These are phyloP conservation scores for Claviceps purpurea DNA, from an alignment of 2,329 filamentous ascomycete species.

Conservation along the genomic window DNA sequence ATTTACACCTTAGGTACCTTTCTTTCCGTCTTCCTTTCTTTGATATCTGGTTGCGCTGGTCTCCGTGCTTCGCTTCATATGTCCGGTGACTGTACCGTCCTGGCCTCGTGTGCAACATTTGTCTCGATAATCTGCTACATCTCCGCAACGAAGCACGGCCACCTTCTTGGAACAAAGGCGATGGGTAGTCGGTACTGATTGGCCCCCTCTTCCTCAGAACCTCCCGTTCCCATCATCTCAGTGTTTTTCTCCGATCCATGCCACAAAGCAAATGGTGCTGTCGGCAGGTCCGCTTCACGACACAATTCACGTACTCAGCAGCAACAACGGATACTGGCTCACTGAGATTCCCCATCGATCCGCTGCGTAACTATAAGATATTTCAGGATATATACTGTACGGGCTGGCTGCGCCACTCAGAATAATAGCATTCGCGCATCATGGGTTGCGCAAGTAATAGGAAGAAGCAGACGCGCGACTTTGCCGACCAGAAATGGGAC, in stretches of 20 bases:
- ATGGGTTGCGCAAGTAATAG: slow-evolving; percentile 56
- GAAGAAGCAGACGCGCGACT: slow-evolving; percentile 49
- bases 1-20: neutral
- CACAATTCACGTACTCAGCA: neutral
- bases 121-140: neutral
- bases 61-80: neutral
- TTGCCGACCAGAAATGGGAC: slow-evolving; percentile 85
- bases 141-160: neutral
- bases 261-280: slow-evolving; percentile 34
- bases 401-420: neutral
- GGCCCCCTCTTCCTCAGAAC: neutral
- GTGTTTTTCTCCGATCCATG: slow-evolving; percentile 8
- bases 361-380: neutral
- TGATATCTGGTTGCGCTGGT: neutral
- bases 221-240: neutral
- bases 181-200: neutral
- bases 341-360: neutral
- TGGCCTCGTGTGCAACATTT: neutral
- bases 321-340: neutral
- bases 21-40: neutral
- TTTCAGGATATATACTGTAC: neutral
- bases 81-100: neutral
- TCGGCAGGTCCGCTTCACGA: slow-evolving; percentile 25
- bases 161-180: neutral
- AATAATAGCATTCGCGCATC: slow-evolving; percentile 12